Conservation (phyloP, 2,329 filamentous ascomycete species). For the Sporothrix globosa region DNA sequence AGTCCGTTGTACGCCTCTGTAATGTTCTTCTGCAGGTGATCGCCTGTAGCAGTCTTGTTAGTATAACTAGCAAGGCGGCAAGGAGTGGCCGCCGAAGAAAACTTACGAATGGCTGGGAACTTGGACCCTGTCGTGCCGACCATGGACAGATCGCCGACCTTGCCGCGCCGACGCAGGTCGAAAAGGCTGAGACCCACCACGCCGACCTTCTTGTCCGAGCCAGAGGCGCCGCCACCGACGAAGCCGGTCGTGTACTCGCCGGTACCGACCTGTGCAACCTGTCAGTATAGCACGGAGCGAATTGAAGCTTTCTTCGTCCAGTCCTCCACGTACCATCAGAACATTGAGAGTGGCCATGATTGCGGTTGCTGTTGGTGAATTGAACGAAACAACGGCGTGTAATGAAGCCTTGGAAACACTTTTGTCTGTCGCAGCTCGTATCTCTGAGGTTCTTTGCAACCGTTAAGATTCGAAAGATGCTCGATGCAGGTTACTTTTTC, state of each 20-base stretch:
- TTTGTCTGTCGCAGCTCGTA: background rate
- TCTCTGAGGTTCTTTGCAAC: background rate
- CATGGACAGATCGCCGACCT: conserved; percentile 85
- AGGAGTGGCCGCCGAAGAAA: background rate
- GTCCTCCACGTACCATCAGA: conserved; percentile 60
- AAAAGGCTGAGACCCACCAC: conserved; percentile 90
- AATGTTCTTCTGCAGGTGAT: conserved; percentile 88
- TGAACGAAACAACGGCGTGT: background rate
- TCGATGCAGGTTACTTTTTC: background rate
- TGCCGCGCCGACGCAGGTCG: conserved; percentile 83
- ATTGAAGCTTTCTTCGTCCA: background rate
- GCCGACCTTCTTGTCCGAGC: conserved; percentile 93
- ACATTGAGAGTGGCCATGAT: conserved; percentile 65
- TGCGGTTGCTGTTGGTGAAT: conserved; percentile 7
- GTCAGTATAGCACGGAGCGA: background rate
- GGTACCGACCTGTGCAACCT: conserved; percentile 71
- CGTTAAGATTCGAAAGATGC: background rate
- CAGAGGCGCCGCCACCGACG: conserved; percentile 79
- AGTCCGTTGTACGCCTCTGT: conserved; percentile 83
- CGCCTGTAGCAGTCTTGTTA: conserved; percentile 52
- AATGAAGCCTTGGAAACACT: background rate
- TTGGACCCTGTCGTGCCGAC: conserved; percentile 86
- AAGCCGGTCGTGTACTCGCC: conserved; percentile 98
- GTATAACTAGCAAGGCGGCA: background rate
- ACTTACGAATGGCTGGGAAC: conserved; percentile 85